Evolutionary conservation across 108 stramenopile species (phyloP), one percentile per base, ranked within the genome.

Genomic region (Stephanodiscus minutulus): DNA sequence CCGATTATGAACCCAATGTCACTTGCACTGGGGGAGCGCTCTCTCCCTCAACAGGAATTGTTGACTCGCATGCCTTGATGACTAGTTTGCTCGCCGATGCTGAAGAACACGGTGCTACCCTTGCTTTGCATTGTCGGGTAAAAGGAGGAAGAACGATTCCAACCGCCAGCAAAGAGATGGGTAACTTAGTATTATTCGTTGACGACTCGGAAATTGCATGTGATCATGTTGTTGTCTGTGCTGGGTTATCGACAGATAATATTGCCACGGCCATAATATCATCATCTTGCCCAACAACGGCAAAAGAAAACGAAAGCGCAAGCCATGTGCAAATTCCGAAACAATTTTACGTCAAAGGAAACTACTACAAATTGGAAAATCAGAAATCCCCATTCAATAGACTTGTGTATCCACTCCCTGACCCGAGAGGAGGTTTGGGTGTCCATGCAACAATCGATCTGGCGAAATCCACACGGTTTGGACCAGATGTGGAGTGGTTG

Each of bases 401-500:
- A 18, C 81, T 95, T 55, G 74, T 95, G 43, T 95, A 95, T 76
- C 94, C 94, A 17, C 70, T 92, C 1, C 94, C 94, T 5, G 91
- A 91, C 64, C 79, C 84, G 21, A 54, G 44, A 22, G 94, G 36
- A 17, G 55, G 93, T 11, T 68, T 95, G 25, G 94, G 94, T 25
- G 84, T 95, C 1, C 94, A 95, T 85, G 91, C 94, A 10, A 95
- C 91, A 18, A 72, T 95, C 21, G 94, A 95, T 71, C 72, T 83
- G 69, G 64, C 61, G 22, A 86, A 86, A 15, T 61, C 76, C 9
- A 79, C 83, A 61, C 86, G 85, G 56, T 95, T 95, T 73, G 94
- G 94, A 27, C 94, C 94, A 1, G 90, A 95, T 70, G 90, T 92
- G 0, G 84, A 95, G 72, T 95, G 94, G 94, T 31, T 95, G 17